Conservation (phyloP, 2,329 filamentous ascomycete genomes). For the Aspergillus persii region DNA sequence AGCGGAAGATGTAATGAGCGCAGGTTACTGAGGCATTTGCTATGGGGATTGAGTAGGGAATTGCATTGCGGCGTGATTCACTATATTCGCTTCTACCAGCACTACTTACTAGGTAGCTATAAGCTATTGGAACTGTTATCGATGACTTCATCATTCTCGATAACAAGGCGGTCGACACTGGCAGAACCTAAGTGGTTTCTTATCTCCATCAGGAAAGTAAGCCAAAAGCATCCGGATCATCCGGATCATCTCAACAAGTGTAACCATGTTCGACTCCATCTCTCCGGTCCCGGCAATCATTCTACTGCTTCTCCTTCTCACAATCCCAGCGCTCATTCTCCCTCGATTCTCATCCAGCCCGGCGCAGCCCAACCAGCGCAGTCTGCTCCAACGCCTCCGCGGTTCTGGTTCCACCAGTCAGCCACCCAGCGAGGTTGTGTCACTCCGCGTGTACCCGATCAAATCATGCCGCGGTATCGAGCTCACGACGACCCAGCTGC, state of each 20-base stretch:
- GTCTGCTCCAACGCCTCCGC: constrained; percentile 13
- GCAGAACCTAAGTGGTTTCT: neutral
- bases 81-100: neutral
- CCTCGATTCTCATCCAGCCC: constrained; percentile 12
- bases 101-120: too few species aligned
- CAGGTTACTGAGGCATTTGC: neutral
- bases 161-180: neutral
- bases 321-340: constrained; percentile 13
- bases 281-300: neutral
- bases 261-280: neutral
- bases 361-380: constrained; percentile 9
- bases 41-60: neutral
- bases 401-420: constrained; percentile 1
- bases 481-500: constrained; percentile 51
- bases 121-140: neutral
- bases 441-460: constrained; percentile 61
- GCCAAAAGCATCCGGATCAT: neutral
- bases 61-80: neutral
- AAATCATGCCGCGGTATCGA: constrained; percentile 65
- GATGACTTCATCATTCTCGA: neutral
- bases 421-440: constrained; percentile 30
- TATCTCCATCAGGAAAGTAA: neutral
- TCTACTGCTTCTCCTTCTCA: neutral
- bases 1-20: constrained; percentile 8
- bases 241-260: neutral